Percentiles rank a stretch among this genome's conserved stretches.
Conservation (phyloP, 768 basidiomycete species). For the Tricholoma flavovirens region DNA sequence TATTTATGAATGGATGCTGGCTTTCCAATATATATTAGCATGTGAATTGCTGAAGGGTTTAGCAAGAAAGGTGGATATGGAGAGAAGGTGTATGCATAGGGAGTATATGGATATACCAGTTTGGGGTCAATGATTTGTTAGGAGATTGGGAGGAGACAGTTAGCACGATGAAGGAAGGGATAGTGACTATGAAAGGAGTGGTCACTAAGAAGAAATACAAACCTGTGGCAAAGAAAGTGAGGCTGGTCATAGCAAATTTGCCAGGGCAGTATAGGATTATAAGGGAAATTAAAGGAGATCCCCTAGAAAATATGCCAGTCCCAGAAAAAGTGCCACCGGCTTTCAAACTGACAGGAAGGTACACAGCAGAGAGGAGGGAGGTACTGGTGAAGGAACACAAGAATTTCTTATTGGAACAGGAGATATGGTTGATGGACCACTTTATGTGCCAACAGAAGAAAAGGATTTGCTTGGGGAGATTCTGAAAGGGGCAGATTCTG, state of each 20-base stretch:
- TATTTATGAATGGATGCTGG: no score
- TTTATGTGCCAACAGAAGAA: no score
- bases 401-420: slow-evolving; percentile 27
- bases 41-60: no score
- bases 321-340: slow-evolving; percentile 5
- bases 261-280: background rate
- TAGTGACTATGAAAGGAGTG: slow-evolving; percentile 6
- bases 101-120: no score
- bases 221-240: background rate
- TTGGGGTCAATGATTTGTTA: background rate
- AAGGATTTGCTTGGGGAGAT: slow-evolving; percentile 37
- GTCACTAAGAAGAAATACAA: no score
- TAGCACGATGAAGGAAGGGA: no score
- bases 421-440: slow-evolving; percentile 26
- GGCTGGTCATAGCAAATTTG: background rate
- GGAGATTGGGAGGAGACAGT: no score
- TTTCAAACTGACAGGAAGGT: slow-evolving; percentile 13
- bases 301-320: no score
- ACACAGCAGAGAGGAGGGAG: slow-evolving; percentile 17
- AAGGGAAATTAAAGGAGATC: no score
- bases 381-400: slow-evolving; percentile 10
- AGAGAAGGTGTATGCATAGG: no score
- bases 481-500: slow-evolving; percentile 27
- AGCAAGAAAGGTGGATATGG: no score
- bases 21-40: no score